Conservation (phyloP, 2,329 filamentous ascomycete genomes). For the Helotiales sp. region DNA sequence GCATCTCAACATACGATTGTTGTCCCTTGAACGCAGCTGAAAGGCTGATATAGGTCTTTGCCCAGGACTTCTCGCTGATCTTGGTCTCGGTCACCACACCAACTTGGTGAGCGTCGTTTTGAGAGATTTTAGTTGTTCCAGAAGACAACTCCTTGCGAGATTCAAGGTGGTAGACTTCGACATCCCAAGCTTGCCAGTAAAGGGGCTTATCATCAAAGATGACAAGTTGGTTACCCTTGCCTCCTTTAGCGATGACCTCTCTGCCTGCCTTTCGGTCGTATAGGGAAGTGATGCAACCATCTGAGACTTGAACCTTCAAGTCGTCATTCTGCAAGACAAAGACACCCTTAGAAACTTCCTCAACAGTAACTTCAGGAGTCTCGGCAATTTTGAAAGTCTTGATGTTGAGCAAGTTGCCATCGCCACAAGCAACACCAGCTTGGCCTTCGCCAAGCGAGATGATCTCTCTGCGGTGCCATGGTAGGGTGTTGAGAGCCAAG, state of each 20-base stretch:
- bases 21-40: constrained; percentile 65
- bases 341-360: constrained; percentile 55
- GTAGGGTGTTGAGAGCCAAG: constrained; percentile 78
- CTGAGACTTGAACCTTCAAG: constrained; percentile 69
- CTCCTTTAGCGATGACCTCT: constrained; percentile 72
- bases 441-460: constrained; percentile 58
- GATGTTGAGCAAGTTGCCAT: constrained; percentile 52
- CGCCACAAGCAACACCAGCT: constrained; percentile 56
- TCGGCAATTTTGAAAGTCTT: constrained; percentile 49
- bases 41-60: constrained; percentile 83
- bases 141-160: constrained; percentile 76
- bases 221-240: constrained; percentile 86
- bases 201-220: constrained; percentile 96
- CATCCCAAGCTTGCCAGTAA: constrained; percentile 98
- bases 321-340: constrained; percentile 81
- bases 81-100: constrained; percentile 81
- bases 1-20: constrained; percentile 72
- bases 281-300: constrained; percentile 80
- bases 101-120: constrained; percentile 72
- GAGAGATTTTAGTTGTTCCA: constrained; percentile 68
- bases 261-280: constrained; percentile 72
- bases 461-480: constrained; percentile 79
- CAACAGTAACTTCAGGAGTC: constrained; percentile 52
- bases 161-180: constrained; percentile 92
- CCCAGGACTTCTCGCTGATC: constrained; percentile 83